Evolutionary conservation across 192 early-diverging fungal species (phyloP).

Genomic region (Lunasporangiospora selenospora): DNA sequence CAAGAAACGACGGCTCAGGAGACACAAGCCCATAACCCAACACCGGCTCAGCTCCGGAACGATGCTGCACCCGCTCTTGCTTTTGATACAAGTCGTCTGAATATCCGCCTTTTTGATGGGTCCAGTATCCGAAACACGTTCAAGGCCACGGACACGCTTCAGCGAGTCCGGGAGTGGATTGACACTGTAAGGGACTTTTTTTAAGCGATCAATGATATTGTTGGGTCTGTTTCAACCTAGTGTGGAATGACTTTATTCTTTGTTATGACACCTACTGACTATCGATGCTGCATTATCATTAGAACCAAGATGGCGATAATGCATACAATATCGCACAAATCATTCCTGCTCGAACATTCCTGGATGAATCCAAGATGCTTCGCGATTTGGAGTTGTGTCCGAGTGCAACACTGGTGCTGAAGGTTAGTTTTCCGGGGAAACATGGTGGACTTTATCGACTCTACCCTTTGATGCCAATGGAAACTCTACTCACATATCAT

Average conservation of each 20-base stretch:
- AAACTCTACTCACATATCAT: too few relatives aligned
- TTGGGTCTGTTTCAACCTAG: too few relatives aligned
- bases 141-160: constrained; percentile 41
- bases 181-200: constrained; percentile 23
- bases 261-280: too few relatives aligned
- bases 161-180: constrained; percentile 35
- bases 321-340: constrained; percentile 41
- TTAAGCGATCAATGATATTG: too few relatives aligned
- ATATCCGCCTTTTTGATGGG: constrained; percentile 38
- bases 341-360: constrained; percentile 34
- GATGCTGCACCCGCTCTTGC: constrained; percentile 33
- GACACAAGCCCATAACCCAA: constrained; percentile 22
- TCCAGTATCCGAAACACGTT: constrained; percentile 44
- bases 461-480: too few relatives aligned
- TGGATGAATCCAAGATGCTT: constrained; percentile 45
- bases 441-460: too few relatives aligned
- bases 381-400: constrained; percentile 43
- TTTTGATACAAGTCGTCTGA: constrained; percentile 34
- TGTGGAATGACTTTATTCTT: too few relatives aligned
- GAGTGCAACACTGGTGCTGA: constrained; percentile 40
- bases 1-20: constrained; percentile 2
- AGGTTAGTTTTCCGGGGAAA: constrained; percentile 19
- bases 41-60: constrained; percentile 18
- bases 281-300: too few relatives aligned
- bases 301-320: constrained; percentile 21